These are phyloP conservation scores for Abrus precatorius DNA, from an alignment of 306 rosid genomes.

Conservation along the genomic window DNA sequence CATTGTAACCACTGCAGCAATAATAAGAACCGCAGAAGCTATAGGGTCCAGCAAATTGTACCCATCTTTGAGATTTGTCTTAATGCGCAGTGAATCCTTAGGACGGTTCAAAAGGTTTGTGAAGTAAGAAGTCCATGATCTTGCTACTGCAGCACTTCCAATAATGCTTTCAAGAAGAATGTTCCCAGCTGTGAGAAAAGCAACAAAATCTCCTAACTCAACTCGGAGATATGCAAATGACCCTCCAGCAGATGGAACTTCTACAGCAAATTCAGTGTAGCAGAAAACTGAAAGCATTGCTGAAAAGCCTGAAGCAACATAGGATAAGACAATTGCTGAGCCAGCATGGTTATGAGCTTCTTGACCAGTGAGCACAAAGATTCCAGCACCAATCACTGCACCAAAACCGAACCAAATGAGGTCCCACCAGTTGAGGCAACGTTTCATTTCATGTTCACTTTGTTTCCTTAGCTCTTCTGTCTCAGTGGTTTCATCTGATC, in stretches of 20 bases:
- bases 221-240: constrained; percentile 84
- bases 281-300: constrained; percentile 91
- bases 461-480: constrained; percentile 55
- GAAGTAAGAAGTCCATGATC: constrained; percentile 88
- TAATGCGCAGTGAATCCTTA: constrained; percentile 59
- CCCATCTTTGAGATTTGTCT: constrained; percentile 57
- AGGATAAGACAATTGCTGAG: constrained; percentile 73
- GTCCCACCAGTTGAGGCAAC: constrained; percentile 81
- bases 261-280: constrained; percentile 82
- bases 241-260: constrained; percentile 84
- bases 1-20: constrained; percentile 59
- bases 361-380: constrained; percentile 79
- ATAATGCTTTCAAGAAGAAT: constrained; percentile 75
- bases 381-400: constrained; percentile 79
- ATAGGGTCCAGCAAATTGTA: constrained; percentile 77
- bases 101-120: constrained; percentile 66
- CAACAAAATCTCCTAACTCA: constrained; percentile 82
- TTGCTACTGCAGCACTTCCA: constrained; percentile 73
- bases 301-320: constrained; percentile 74
- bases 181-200: constrained; percentile 83
- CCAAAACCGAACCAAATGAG: constrained; percentile 88
- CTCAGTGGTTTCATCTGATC: constrained; percentile 70
- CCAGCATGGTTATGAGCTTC: constrained; percentile 73
- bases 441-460: constrained; percentile 71
- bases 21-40: constrained; percentile 64